phyloP scores from a whole-genome alignment of 306 rosid species.

The Trifolium subterraneum region DNA sequence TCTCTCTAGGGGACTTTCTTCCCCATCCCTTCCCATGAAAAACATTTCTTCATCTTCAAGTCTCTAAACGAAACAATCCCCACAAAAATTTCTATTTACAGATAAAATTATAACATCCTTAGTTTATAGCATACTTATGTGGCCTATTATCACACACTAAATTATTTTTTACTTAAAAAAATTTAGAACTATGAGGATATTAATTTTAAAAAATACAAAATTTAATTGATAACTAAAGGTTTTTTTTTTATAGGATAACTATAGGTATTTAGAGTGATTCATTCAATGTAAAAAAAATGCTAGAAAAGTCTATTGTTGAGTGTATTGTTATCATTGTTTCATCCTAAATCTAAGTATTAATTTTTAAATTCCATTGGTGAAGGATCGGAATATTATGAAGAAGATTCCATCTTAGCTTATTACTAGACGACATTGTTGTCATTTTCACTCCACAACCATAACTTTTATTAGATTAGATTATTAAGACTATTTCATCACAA shows the following conservation, averaged over 20 bases:
- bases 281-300: neutral
- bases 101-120: too few species aligned
- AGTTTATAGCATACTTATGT: too few species aligned
- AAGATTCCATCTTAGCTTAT: slow-evolving; percentile 8
- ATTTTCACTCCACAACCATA: slow-evolving; percentile 16
- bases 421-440: slow-evolving; percentile 15
- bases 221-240: too few species aligned
- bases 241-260: too few species aligned
- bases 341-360: neutral
- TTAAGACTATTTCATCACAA: neutral
- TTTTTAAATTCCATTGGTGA: neutral
- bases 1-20: too few species aligned
- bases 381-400: slow-evolving; percentile 6
- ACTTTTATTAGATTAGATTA: neutral
- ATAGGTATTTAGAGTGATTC: neutral
- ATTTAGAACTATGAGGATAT: too few species aligned
- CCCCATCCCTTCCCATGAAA: too few species aligned
- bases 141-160: too few species aligned
- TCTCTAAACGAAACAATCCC: too few species aligned
- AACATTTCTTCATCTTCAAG: too few species aligned
- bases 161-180: too few species aligned
- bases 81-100: too few species aligned
- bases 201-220: neutral
- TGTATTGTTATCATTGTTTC: slow-evolving; percentile 1
- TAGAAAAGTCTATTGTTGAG: neutral